Percentiles rank a stretch among this genome's conserved stretches.
These are phyloP conservation scores for Cajanus cajan DNA, from an alignment of 306 rosid species.

Conservation along the genomic window DNA sequence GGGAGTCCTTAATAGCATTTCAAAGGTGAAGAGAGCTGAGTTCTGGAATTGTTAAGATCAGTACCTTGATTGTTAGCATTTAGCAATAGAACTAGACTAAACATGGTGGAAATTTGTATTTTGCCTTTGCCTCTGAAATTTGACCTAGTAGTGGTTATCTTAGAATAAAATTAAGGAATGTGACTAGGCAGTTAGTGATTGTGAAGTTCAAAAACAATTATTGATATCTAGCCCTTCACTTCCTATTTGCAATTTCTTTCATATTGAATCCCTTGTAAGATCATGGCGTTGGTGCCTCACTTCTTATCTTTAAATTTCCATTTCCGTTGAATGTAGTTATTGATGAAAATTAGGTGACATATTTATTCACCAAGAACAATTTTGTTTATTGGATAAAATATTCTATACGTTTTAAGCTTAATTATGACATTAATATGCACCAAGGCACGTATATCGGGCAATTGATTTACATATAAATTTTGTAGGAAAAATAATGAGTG, in stretches of 20 bases:
- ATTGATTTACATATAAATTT: neutral
- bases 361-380: neutral
- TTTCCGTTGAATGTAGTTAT: neutral
- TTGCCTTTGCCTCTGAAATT: too few relatives aligned
- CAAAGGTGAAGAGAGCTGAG: slow-evolving; percentile 88
- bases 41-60: slow-evolving; percentile 43
- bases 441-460: too few relatives aligned
- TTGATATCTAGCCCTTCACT: neutral
- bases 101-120: neutral
- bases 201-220: neutral
- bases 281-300: neutral
- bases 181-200: neutral
- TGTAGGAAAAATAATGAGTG: too few relatives aligned
- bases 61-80: neutral
- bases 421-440: neutral
- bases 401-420: neutral
- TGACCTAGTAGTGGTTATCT: neutral
- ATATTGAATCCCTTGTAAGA: neutral
- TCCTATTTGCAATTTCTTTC: neutral
- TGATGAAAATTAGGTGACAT: neutral
- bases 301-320: neutral
- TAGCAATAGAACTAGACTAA: neutral
- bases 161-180: neutral
- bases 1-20: slow-evolving; percentile 77
- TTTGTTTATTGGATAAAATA: neutral